Evolutionary conservation across 345 rosid genomes (phyloP).

Genomic region (Noccaea bulbosa): DNA sequence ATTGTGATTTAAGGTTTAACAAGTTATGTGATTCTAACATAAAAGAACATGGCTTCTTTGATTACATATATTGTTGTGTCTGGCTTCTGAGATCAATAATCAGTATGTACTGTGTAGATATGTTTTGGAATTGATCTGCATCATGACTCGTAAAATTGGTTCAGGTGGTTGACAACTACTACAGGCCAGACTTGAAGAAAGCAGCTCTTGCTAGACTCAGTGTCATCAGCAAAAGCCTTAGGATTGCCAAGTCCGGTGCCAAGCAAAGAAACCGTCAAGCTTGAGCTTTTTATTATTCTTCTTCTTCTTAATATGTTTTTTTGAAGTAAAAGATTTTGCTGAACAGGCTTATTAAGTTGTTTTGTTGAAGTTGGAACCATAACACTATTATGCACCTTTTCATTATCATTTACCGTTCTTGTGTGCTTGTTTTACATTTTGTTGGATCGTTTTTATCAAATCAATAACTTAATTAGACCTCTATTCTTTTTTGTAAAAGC

Average conservation of each 20-base stretch:
- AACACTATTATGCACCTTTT: constrained; percentile 27
- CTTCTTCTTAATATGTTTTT: background rate
- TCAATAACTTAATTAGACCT: background rate
- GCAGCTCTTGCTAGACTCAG: constrained; percentile 93
- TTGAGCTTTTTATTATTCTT: background rate
- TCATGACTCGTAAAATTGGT: background rate
- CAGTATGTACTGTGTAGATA: no score
- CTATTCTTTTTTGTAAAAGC: background rate
- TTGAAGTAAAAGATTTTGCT: constrained; percentile 40
- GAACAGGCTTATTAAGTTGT: constrained; percentile 28
- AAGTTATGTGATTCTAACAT: no score
- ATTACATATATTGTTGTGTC: no score
- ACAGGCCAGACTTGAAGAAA: constrained; percentile 87
- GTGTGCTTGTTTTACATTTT: background rate
- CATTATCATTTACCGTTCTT: constrained; percentile 9
- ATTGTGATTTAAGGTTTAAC: no score
- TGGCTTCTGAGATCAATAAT: no score
- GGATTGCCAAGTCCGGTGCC: constrained; percentile 84
- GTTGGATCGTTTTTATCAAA: background rate
- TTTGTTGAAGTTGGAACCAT: constrained; percentile 32
- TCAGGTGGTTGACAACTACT: constrained; percentile 82
- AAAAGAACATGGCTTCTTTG: no score
- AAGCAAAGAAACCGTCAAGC: constrained; percentile 93
- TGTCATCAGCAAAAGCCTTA: constrained; percentile 75
- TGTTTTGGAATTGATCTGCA: background rate